Conservation (phyloP, 768 basidiomycete species). For the Melanogaster broomeanus region DNA sequence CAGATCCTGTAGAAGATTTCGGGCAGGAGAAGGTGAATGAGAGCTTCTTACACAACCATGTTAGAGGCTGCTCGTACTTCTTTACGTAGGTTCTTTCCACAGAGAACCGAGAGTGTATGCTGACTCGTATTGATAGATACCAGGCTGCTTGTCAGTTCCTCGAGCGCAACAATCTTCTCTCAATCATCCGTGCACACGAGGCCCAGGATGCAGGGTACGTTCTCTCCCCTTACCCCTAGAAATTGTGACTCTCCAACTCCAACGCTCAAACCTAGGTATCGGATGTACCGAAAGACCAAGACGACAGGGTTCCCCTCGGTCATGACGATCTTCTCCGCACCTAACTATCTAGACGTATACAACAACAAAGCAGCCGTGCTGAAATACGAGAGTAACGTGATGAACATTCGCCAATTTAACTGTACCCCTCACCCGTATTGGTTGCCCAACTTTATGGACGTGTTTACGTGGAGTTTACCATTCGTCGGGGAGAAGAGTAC, state of each 20-base stretch:
- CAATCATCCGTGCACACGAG: constrained; percentile 97
- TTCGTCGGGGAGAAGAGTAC: constrained; percentile 98
- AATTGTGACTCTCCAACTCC: neutral
- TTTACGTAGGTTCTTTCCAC: constrained; percentile 57
- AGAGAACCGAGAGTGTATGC: neutral
- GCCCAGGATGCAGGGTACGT: constrained; percentile 96
- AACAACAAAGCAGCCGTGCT: constrained; percentile 99
- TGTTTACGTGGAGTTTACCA: constrained; percentile 98
- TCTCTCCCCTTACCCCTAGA: neutral
- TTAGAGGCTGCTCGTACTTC: constrained; percentile 96
- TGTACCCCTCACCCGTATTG: constrained; percentile 96
- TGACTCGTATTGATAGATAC: constrained; percentile 56
- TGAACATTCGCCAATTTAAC: constrained; percentile 98
- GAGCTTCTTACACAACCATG: constrained; percentile 93
- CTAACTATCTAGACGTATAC: constrained; percentile 98
- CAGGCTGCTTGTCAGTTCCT: constrained; percentile 97
- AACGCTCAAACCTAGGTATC: constrained; percentile 56
- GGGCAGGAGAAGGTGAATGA: constrained; percentile 91
- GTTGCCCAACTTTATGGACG: constrained; percentile 99
- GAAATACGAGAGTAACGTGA: constrained; percentile 98
- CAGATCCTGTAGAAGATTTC: constrained; percentile 97
- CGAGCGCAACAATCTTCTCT: constrained; percentile 93
- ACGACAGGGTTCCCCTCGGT: constrained; percentile 98
- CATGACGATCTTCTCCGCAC: constrained; percentile 99
- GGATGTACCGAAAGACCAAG: constrained; percentile 99